Percentiles rank a stretch among this genome's conserved stretches.
Conservation (phyloP, 805 yeast species). For the Wickerhamiella allomyrinae region DNA sequence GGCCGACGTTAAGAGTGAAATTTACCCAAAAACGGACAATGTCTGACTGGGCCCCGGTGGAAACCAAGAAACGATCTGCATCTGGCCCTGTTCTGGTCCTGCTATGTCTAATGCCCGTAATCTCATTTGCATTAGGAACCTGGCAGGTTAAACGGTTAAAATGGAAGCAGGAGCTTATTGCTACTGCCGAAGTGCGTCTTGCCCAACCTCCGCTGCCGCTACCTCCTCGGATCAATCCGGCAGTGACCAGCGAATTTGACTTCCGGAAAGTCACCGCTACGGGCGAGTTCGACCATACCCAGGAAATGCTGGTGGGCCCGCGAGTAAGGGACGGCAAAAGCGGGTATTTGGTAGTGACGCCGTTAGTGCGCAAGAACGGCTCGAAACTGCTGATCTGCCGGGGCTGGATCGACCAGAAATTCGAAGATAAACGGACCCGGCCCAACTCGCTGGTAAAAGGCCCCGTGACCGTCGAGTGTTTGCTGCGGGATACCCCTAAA, state of each 20-base stretch:
- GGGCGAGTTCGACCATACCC: conserved; percentile 69
- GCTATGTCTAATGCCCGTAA: conserved; percentile 60
- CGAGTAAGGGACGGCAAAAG: conserved; percentile 53
- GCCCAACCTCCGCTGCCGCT: conserved; percentile 58
- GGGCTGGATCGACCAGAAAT: conserved; percentile 73
- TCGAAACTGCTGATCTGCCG: conserved; percentile 70
- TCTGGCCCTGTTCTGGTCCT: conserved; percentile 26
- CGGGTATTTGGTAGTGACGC: conserved; percentile 73
- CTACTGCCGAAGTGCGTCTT: conserved; percentile 68
- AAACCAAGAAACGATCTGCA: not conserved
- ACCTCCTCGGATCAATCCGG: conserved; percentile 44
- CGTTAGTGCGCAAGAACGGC: conserved; percentile 67
- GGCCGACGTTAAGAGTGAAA: no score
- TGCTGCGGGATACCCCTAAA: conserved; percentile 53
- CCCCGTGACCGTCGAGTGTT: conserved; percentile 54
- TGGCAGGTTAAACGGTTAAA: conserved; percentile 81
- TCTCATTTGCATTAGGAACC: conserved; percentile 73
- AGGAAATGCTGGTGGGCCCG: conserved; percentile 90
- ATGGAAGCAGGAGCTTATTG: conserved; percentile 80
- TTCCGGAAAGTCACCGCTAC: conserved; percentile 62
- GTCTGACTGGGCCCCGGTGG: not conserved
- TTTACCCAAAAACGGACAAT: no score
- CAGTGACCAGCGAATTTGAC: conserved; percentile 58
- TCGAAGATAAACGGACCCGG: conserved; percentile 40
- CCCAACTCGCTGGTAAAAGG: conserved; percentile 60